A percentile compares a stretch with the other conserved stretches of the same genome.
Conservation (phyloP, 345 rosid species). For the Lepidium africanum region DNA sequence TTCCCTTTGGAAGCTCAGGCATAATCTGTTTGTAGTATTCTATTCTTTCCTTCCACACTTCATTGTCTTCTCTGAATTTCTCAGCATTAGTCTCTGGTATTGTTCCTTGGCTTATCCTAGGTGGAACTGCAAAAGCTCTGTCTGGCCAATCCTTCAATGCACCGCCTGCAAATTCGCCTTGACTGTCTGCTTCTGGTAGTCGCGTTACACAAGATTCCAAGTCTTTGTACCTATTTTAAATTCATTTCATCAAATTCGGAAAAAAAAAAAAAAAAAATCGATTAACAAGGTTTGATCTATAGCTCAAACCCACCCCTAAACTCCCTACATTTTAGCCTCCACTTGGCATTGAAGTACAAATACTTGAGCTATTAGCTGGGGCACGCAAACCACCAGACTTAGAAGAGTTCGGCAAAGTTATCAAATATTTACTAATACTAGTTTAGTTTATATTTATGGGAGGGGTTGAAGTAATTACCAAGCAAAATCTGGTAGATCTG, state of each 20-base stretch:
- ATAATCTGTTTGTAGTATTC: constrained; percentile 52
- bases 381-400: no score
- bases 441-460: background rate
- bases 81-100: constrained; percentile 56
- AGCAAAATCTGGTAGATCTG: constrained; percentile 59
- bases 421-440: no score
- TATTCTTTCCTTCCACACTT: constrained; percentile 67
- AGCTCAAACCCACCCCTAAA: no score
- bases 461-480: constrained; percentile 42
- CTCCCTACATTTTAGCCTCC: no score
- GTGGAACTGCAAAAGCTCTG: constrained; percentile 72
- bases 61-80: constrained; percentile 56
- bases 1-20: constrained; percentile 45
- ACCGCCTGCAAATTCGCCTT: constrained; percentile 81
- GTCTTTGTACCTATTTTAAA: constrained; percentile 48
- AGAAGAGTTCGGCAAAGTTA: no score
- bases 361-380: no score
- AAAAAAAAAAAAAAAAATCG: no score
- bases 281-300: no score
- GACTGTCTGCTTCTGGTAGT: constrained; percentile 61
- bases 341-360: no score
- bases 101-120: constrained; percentile 65
- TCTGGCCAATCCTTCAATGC: constrained; percentile 78
- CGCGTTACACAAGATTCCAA: constrained; percentile 88
- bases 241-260: background rate